Evolutionary conservation across 1,284 basidiomycete genomes (phyloP).

Genomic region (Anthracocystis panici-leucophaei): DNA sequence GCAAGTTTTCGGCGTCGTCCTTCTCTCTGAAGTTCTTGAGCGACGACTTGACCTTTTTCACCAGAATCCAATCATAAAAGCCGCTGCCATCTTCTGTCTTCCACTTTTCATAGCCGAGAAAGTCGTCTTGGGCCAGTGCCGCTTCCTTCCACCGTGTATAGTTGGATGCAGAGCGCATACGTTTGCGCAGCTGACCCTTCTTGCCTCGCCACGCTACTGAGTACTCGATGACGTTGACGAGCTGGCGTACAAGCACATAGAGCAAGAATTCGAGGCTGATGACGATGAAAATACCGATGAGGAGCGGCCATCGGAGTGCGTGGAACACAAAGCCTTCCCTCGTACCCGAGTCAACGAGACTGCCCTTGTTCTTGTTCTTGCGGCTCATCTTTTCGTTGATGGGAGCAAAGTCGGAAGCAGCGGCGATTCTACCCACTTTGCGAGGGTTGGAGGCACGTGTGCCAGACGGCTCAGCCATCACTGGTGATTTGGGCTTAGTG

Average conservation of each 20-base stretch:
- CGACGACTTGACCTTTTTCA: conserved; percentile 63
- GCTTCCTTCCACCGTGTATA: conserved; percentile 86
- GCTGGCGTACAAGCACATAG: conserved; percentile 85
- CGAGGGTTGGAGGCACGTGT: conserved; percentile 49
- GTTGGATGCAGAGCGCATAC: conserved; percentile 79
- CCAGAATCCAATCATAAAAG: conserved; percentile 68
- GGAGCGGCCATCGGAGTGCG: conserved; percentile 62
- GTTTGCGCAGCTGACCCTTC: conserved; percentile 81
- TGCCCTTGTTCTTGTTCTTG: conserved; percentile 27
- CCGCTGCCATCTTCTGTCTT: conserved; percentile 63
- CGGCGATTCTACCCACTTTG: conserved; percentile 58
- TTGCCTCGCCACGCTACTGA: conserved; percentile 79
- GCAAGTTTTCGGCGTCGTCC: conserved; percentile 79
- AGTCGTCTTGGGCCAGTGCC: conserved; percentile 81
- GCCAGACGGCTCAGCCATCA: conserved; percentile 28
- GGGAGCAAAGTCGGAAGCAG: conserved; percentile 68
- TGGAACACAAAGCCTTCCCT: conserved; percentile 64
- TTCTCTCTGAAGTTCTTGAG: conserved; percentile 78
- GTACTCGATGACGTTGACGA: conserved; percentile 74
- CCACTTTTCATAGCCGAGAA: conserved; percentile 61
- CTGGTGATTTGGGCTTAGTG: conserved; percentile 26
- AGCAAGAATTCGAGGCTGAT: conserved; percentile 87
- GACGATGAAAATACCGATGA: conserved; percentile 83
- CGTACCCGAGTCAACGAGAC: conserved; percentile 51
- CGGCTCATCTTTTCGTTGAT: conserved; percentile 57